Base-by-base conservation (phyloP, 2,329 filamentous ascomycete species). In the Leptographium wingfieldii region DNA sequence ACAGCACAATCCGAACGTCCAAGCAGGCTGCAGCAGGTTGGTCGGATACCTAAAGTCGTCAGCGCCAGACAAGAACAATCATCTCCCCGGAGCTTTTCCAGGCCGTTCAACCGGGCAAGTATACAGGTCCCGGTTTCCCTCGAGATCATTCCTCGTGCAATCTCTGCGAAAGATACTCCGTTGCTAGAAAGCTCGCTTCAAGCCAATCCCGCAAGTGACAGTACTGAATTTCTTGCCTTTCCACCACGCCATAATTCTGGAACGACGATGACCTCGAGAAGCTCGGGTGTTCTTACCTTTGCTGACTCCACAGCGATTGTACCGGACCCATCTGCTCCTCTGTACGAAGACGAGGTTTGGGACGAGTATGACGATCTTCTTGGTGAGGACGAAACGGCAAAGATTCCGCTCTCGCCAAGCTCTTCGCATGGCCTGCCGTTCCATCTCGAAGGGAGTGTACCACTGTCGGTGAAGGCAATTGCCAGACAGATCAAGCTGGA, bases 281-380 rank as follows among this genome's bases (percentile, higher is more conserved):
- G 82, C 66, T 90, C 87, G 2, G 83, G 82, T 0, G 72, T 80
- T 16, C 74, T 79, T 57, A 83, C 80, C 59, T 84, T 80, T 63
- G 77, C 79, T 14, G 80, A 80, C 6, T 82, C 85, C 3, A 88
- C 84, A 19, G 85, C 88, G 7, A 73, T 90, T 2, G 76, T 88
- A 27, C 87, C 87, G 0, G 74, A 76, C 3, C 77, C 82, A 1
- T 77, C 76, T 53, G 82, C 84, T 4, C 85, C 83, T 0, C 78
- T 86, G 4, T 83, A 76, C 1, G 88, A 95, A 65, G 92, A 96
- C 66, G 92, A 96, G 68, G 81, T 96, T 1, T 97, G 92, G 92
- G 86, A 92, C 57, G 92, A 95, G 72, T 96, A 95, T 68, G 86
- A 97, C 65, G 92, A 96, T 66, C 75, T 96, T 14, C 81, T 96